Conservation (phyloP, 2,329 filamentous ascomycete genomes). For the Colletotrichum caudatum region DNA sequence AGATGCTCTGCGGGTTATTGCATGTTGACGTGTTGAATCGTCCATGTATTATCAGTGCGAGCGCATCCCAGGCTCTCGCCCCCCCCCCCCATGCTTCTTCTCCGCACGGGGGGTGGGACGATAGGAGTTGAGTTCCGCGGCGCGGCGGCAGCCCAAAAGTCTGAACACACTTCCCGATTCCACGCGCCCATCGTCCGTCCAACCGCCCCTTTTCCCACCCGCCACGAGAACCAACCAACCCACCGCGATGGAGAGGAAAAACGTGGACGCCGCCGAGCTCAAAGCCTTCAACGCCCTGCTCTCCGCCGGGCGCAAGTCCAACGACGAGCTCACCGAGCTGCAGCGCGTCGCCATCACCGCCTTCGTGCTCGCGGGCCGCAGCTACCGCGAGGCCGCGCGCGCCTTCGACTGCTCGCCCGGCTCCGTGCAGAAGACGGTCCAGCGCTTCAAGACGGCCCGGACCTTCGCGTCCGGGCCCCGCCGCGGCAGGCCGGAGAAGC, state of each 20-base stretch:
- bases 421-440: background rate
- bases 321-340: background rate
- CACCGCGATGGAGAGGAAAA: background rate
- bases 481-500: background rate
- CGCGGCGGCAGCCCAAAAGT: background rate
- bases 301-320: background rate
- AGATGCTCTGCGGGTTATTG: background rate
- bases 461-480: background rate
- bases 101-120: background rate
- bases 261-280: background rate
- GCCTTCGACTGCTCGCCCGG: background rate
- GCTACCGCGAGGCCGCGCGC: background rate
- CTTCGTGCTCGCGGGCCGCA: background rate
- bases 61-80: background rate
- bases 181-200: too few species aligned
- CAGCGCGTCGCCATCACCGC: background rate
- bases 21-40: background rate
- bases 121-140: background rate
- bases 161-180: background rate
- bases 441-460: background rate
- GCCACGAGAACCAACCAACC: too few species aligned
- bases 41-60: background rate
- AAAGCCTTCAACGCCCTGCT: background rate
- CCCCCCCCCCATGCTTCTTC: slow-evolving; percentile 7
- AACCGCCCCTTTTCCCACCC: too few species aligned